Conservation (phyloP, 345 rosid species). For the Acer negundo region DNA sequence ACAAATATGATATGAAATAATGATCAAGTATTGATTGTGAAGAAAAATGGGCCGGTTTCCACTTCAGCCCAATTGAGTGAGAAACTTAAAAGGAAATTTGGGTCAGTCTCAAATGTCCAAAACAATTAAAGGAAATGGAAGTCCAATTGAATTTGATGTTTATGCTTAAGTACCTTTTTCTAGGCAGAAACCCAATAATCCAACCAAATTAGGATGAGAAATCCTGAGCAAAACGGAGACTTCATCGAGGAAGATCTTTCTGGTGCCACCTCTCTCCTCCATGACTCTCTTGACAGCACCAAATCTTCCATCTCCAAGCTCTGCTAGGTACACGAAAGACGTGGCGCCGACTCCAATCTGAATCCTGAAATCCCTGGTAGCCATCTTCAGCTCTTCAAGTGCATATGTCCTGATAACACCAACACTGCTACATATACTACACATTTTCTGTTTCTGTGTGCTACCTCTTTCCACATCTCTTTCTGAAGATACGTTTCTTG, state of each 20-base stretch:
- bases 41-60: neutral
- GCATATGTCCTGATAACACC: slow-evolving; percentile 40
- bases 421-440: slow-evolving; percentile 1
- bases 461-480: neutral
- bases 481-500: neutral
- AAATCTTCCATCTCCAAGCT: slow-evolving; percentile 44
- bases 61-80: neutral
- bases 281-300: slow-evolving; percentile 57
- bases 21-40: neutral
- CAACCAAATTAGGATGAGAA: slow-evolving; percentile 55
- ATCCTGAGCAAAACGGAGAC: slow-evolving; percentile 51
- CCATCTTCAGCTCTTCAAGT: slow-evolving; percentile 43
- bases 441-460: neutral
- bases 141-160: too few relatives aligned
- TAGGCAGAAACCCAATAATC: slow-evolving; percentile 48
- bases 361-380: slow-evolving; percentile 41
- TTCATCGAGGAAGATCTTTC: slow-evolving; percentile 55
- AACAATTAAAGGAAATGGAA: too few relatives aligned
- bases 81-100: neutral
- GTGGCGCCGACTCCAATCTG: slow-evolving; percentile 48
- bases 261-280: slow-evolving; percentile 50
- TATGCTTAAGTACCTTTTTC: slow-evolving; percentile 36
- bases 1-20: neutral
- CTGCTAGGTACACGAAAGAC: slow-evolving; percentile 49
- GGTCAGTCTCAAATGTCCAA: neutral